phyloP scores from a whole-genome alignment of 176 grass and related monocot genomes.

The Typha latifolia region DNA sequence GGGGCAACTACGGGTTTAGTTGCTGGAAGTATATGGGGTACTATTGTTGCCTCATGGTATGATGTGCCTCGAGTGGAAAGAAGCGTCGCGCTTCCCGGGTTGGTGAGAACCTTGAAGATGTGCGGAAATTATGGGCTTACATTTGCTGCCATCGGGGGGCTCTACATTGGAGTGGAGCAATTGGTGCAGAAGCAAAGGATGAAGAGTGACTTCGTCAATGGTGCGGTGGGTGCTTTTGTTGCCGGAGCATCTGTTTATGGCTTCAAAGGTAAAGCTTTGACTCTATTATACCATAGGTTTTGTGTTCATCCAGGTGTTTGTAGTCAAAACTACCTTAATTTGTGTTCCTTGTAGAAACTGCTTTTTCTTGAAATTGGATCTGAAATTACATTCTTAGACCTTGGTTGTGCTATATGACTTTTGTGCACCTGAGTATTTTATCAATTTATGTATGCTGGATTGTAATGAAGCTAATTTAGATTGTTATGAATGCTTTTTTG shows the following conservation, averaged over 20 bases:
- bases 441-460: no score
- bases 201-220: slow-evolving; percentile 85
- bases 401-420: no score
- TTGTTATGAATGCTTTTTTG: no score
- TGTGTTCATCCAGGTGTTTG: background rate
- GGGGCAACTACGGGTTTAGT: slow-evolving; percentile 58
- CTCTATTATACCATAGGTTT: background rate
- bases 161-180: slow-evolving; percentile 91
- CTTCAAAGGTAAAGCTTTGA: slow-evolving; percentile 50
- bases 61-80: slow-evolving; percentile 97
- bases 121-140: slow-evolving; percentile 80
- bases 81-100: slow-evolving; percentile 76
- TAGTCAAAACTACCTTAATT: slow-evolving; percentile 6
- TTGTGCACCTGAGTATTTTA: no score
- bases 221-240: slow-evolving; percentile 74
- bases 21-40: slow-evolving; percentile 77
- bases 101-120: slow-evolving; percentile 90
- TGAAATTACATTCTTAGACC: no score
- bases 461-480: no score
- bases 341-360: background rate
- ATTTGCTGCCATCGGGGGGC: slow-evolving; percentile 78
- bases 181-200: slow-evolving; percentile 72
- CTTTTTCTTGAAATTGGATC: background rate
- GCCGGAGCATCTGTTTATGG: slow-evolving; percentile 80
- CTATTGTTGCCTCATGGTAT: slow-evolving; percentile 86